Base-by-base conservation (phyloP, 129 eudicot genomes). In the Mikania micrantha region DNA sequence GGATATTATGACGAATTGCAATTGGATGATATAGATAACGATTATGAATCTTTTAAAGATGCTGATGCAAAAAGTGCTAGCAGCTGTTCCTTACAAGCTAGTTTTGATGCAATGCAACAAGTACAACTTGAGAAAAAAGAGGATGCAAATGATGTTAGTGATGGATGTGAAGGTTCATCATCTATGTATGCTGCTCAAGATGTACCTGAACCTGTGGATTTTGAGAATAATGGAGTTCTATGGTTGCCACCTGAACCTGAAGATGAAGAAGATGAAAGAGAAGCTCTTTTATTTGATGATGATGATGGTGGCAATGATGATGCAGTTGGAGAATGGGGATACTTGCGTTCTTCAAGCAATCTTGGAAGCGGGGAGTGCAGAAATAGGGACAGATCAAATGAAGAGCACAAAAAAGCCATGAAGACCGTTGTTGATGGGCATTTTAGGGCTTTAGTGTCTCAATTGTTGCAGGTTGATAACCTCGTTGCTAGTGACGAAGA, bases 191-290 rank as follows among this genome's bases (percentile, higher is more conserved):
- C 72, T 67, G 76, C 83, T 13, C 88, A 82, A 79, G 91, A 85
- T 69, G 93, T 85, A 24, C 65, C 67, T 21, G 99, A 93, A 53
- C 95, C 92, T 58, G 97, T 94, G 60, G 99, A 94, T 70, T 94
- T 89, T 74, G 99, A 94, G 71, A 94, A 85, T 79, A 94, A 85
- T 22, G 99, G 99, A 78, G 88, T 94, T 77, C 78, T 94, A 3
- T 94, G 99, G 99, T 87, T 94, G 49, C 99, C 99, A n/a, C 99
- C 99, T 58, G 99, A 94, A 79, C 99, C 99, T 0, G 99, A 94
- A 74, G 91, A 94, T 36, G 97, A 94, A 87, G 99, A 89, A 72
- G 99, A 94, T 64, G 99, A 94, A 56, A 85, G 78, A 68, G 97
- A 89, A 78, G 77, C 85, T 62, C 73, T 82, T 60, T 34, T 85